A percentile compares a stretch with the other conserved stretches of the same genome.
Evolutionary conservation across 176 grass and related monocot genomes (phyloP).

Genomic region (Zoysia japonica): DNA sequence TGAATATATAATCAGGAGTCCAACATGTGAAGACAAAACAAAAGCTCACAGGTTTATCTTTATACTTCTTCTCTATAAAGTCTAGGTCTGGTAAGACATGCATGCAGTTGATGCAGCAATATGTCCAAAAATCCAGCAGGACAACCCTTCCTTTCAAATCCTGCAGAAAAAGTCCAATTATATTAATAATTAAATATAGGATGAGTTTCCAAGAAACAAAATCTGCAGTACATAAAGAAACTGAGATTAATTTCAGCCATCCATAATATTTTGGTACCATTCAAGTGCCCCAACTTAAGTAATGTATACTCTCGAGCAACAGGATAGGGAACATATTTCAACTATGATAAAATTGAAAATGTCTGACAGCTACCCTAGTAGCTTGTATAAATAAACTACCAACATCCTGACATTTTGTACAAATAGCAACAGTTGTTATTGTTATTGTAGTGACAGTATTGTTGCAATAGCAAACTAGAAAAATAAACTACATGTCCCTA

Average conservation of each 20-base stretch:
- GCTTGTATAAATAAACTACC: neutral
- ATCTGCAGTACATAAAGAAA: constrained; percentile 17
- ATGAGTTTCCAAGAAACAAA: constrained; percentile 26
- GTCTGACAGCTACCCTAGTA: neutral
- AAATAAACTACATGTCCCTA: neutral
- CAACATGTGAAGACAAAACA: constrained; percentile 22
- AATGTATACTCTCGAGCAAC: neutral
- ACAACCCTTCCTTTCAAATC: constrained; percentile 92
- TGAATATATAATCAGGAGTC: constrained; percentile 14
- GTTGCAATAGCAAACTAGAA: neutral
- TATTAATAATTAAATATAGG: neutral
- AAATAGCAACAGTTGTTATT: neutral
- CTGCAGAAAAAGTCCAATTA: constrained; percentile 45
- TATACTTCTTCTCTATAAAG: constrained; percentile 87
- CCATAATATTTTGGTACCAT: constrained; percentile 6
- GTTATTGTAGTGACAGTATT: neutral
- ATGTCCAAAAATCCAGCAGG: constrained; percentile 97
- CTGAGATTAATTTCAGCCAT: neutral
- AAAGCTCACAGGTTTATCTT: constrained; percentile 78
- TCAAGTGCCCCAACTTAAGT: neutral
- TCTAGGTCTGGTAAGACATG: constrained; percentile 96
- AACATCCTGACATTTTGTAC: neutral
- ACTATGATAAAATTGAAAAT: neutral
- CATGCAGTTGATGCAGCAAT: constrained; percentile 99
- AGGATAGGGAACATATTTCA: neutral